Evolutionary conservation across 2,329 filamentous ascomycete genomes (phyloP).

Genomic region (Apiospora sp.): DNA sequence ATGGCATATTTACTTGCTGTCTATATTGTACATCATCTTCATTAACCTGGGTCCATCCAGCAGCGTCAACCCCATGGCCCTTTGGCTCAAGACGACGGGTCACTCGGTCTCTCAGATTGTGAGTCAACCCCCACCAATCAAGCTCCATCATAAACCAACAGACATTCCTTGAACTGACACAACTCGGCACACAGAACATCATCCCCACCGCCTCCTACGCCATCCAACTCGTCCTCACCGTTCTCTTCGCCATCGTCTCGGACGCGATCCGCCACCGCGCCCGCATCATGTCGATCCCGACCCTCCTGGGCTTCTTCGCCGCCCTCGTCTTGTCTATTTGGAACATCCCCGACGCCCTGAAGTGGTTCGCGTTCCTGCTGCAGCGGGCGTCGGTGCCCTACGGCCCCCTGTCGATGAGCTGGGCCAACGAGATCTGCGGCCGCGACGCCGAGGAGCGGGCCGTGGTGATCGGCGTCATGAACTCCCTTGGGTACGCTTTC

Average conservation of each 20-base stretch:
- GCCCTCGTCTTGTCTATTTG: constrained; percentile 34
- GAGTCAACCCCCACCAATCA: constrained; percentile 28
- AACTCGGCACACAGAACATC: constrained; percentile 47
- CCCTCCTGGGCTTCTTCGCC: constrained; percentile 32
- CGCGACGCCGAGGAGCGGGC: constrained; percentile 51
- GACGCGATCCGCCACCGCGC: constrained; percentile 51
- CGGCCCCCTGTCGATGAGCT: constrained; percentile 39
- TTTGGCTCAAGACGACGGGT: constrained; percentile 51
- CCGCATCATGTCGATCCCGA: constrained; percentile 42
- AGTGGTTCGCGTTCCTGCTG: constrained; percentile 36
- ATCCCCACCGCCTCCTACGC: constrained; percentile 57
- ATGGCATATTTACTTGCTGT: constrained; percentile 49
- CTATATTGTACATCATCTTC: constrained; percentile 48
- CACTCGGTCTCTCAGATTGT: constrained; percentile 57
- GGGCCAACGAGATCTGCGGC: constrained; percentile 48
- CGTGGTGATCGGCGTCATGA: constrained; percentile 51
- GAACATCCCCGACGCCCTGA: constrained; percentile 34
- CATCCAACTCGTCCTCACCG: constrained; percentile 60
- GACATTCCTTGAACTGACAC: background rate
- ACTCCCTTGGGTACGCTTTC: constrained; percentile 47
- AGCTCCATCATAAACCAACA: constrained; percentile 27
- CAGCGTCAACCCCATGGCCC: constrained; percentile 46
- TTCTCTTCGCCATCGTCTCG: constrained; percentile 61
- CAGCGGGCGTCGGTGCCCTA: constrained; percentile 33
- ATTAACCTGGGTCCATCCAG: constrained; percentile 45